Conservation (phyloP, 169 alveolate genomes). For the Cytauxzoon felis region DNA sequence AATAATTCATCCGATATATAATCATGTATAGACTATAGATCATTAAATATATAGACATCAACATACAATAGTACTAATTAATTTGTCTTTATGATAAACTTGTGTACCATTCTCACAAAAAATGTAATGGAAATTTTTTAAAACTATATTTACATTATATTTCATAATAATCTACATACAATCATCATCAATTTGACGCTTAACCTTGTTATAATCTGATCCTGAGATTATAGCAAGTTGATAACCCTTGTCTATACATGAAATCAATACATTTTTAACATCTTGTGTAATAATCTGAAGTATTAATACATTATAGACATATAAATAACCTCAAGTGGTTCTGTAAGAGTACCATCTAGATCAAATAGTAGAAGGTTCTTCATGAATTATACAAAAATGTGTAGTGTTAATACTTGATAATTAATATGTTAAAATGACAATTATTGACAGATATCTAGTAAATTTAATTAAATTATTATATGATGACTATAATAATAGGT, state of each 20-base stretch:
- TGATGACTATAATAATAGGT: conserved; percentile 15
- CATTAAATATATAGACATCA: not conserved
- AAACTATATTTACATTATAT: conserved; percentile 4
- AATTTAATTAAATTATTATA: not conserved
- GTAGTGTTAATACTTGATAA: not conserved
- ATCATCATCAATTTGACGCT: conserved; percentile 19
- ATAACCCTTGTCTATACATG: conserved; percentile 22
- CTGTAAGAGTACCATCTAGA: conserved; percentile 54
- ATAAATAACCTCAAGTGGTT: conserved; percentile 27
- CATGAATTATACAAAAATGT: not conserved
- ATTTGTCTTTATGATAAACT: conserved; percentile 5
- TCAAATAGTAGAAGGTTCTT: conserved; percentile 31
- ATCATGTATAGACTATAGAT: conserved; percentile 22
- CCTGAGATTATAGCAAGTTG: conserved; percentile 43
- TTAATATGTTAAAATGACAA: not conserved
- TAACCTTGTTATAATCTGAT: conserved; percentile 19
- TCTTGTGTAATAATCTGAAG: conserved; percentile 26
- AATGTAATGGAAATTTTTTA: conserved; percentile 3
- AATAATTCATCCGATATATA: conserved; percentile 10
- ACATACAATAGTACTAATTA: conserved; percentile 28
- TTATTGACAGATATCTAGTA: not conserved
- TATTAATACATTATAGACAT: not conserved
- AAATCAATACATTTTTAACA: conserved; percentile 7
- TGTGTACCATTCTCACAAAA: conserved; percentile 54
- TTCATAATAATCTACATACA: not conserved